phyloP scores from a whole-genome alignment of 345 rosid species.

The Gossypium ekmanianum region DNA sequence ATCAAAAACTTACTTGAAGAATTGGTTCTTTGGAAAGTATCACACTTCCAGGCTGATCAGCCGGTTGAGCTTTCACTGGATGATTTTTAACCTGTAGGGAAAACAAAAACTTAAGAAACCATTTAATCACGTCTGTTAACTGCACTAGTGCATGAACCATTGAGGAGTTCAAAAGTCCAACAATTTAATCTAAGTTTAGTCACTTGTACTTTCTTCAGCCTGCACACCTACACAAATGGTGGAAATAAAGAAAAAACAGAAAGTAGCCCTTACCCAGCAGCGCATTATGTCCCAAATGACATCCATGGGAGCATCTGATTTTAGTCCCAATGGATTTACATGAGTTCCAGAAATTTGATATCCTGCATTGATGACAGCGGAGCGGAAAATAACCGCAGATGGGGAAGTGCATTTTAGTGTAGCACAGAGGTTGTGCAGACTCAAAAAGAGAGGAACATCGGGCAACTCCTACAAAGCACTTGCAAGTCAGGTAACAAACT shows the following conservation, averaged over 20 bases:
- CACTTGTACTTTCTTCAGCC: background rate
- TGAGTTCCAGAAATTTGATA: conserved; percentile 92
- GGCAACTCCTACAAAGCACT: conserved; percentile 68
- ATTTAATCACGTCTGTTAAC: background rate
- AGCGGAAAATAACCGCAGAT: conserved; percentile 84
- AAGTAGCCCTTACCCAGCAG: conserved; percentile 71
- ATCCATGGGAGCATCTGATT: conserved; percentile 99
- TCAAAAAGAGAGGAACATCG: conserved; percentile 88
- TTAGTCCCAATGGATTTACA: conserved; percentile 83
- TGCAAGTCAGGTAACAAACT: background rate
- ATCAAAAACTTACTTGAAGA: conserved; percentile 59
- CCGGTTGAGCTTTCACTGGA: conserved; percentile 81
- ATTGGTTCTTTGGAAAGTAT: conserved; percentile 86
- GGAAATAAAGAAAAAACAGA: background rate
- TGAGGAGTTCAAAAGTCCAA: background rate
- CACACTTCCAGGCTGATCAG: conserved; percentile 84
- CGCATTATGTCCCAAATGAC: conserved; percentile 99
- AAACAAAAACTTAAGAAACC: background rate
- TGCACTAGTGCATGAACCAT: background rate
- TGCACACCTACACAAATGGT: background rate
- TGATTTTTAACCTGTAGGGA: conserved; percentile 72
- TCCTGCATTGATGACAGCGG: conserved; percentile 94
- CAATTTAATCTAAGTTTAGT: background rate
- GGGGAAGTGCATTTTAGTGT: conserved; percentile 97
- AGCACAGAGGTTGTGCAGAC: conserved; percentile 91